Evolutionary conservation across 1,139 yeast genomes (phyloP).

Genomic region (Hansenula sp.): DNA sequence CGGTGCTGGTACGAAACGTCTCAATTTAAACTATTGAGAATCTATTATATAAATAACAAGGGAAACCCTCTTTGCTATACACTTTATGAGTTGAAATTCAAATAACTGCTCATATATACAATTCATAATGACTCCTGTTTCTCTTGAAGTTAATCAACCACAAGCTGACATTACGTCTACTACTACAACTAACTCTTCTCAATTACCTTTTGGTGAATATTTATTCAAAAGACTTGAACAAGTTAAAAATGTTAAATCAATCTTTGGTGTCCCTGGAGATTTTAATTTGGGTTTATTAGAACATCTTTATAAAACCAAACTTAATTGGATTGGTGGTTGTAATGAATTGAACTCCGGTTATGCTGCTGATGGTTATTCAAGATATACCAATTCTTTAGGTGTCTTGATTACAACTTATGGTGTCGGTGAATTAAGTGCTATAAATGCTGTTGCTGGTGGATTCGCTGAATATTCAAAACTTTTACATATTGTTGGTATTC

Average conservation of each 20-base stretch:
- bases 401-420: conserved; percentile 64
- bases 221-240: conserved; percentile 43
- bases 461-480: conserved; percentile 63
- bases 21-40: not conserved
- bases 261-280: conserved; percentile 53
- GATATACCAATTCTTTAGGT: conserved; percentile 55
- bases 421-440: conserved; percentile 68
- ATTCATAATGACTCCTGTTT: conserved; percentile 2
- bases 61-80: no score
- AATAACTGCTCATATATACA: no score
- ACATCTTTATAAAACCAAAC: conserved; percentile 44
- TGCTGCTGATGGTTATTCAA: conserved; percentile 64
- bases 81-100: no score
- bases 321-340: conserved; percentile 44
- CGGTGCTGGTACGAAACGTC: no score
- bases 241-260: conserved; percentile 28
- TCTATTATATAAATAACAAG: no score
- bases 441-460: conserved; percentile 65
- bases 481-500: conserved; percentile 64
- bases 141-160: not conserved
- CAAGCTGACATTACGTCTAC: not conserved
- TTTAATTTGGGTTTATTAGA: conserved; percentile 54
- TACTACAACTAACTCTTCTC: not conserved
- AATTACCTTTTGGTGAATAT: conserved; percentile 43
- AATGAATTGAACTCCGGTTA: conserved; percentile 58